Evolutionary conservation across 192 early-diverging fungal species (phyloP), one percentile per base, ranked within the genome.

Genomic region (Coemansia sp.): DNA sequence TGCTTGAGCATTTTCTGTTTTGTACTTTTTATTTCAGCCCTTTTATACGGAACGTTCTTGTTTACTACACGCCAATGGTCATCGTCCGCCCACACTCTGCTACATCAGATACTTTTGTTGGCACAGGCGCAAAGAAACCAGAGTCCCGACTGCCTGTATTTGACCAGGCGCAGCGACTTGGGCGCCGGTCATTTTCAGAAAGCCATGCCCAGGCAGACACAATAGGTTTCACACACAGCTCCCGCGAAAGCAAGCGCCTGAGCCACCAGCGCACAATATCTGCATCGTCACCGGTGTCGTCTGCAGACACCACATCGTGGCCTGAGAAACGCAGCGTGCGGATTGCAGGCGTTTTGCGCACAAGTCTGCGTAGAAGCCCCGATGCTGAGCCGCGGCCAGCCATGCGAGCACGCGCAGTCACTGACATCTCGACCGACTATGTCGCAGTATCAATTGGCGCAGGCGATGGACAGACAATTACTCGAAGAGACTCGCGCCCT

Each of bases 181-280:
- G 51, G 59, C 66, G 40, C 20, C 53, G 67, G 67, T 73, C 76
- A 7, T 60, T 72, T 10, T 79, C 76, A 6, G 70, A 64, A 25
- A 71, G 61, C 28, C 50, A 36, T 23, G 5, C 51, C 20, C 36
- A n/a, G n/a, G 12, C 63, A 49, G 44, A 18, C 24, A 34, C 48
- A 15, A 24, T 15, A 50, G 55, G 10, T n/a, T 0, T 58, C 9
- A 23, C 51, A 10, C 50, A n/a, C 58, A n/a, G 53, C 52, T 53
- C 21, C 26, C 7, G 25, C 28, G 26, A 24, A n/a, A 37, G 47
- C 47, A 9, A 15, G 50, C 9, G 15, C 56, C 18, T 10, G 23
- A 7, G 28, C 28, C 76, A 70, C 61, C 71, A 73, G 37, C 71
- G 76, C 46, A 54, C 76, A 24, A 38, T 50, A 20, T 79, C 76